Percentiles rank a stretch among this genome's conserved stretches.
phyloP scores from a whole-genome alignment of 225 moss, liverwort and hornwort species.

The Pseudisothecium myosuroides region DNA sequence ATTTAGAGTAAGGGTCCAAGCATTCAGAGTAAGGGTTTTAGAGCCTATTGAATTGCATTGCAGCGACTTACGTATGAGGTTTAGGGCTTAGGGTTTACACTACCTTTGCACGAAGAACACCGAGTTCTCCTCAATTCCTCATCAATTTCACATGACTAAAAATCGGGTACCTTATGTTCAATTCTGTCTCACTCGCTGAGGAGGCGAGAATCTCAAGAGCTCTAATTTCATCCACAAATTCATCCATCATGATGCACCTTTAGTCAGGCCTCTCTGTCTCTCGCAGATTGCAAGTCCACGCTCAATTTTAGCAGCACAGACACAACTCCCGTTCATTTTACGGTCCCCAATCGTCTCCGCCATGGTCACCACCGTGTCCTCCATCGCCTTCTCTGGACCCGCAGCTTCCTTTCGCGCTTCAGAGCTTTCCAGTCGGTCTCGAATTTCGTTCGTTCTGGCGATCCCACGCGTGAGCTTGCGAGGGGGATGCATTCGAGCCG shows the following conservation, averaged over 20 bases:
- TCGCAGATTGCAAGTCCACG: not conserved
- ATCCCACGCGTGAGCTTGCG: not conserved
- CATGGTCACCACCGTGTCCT: slow-evolving; percentile 13
- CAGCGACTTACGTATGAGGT: not conserved
- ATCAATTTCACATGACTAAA: not conserved
- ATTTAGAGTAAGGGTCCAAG: no score
- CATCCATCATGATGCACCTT: not conserved
- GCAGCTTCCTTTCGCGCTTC: not conserved
- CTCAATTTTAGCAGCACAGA: not conserved
- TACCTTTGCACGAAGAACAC: not conserved
- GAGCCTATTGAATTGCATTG: not conserved
- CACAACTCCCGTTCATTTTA: not conserved
- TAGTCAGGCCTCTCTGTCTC: not conserved
- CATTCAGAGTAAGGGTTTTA: not conserved
- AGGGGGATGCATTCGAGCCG: slow-evolving; percentile 27
- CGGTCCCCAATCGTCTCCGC: not conserved
- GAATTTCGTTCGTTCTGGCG: not conserved
- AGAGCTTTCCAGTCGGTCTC: not conserved
- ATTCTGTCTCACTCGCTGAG: no score
- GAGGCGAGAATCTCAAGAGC: not conserved
- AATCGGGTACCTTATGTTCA: not conserved
- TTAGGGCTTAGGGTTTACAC: not conserved
- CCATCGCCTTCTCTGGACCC: not conserved
- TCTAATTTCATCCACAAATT: not conserved
- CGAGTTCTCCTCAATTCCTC: not conserved